A percentile compares a stretch with the other conserved stretches of the same genome.
Evolutionary conservation across 345 rosid genomes (phyloP).

Genomic region (Eucalyptus sp.): DNA sequence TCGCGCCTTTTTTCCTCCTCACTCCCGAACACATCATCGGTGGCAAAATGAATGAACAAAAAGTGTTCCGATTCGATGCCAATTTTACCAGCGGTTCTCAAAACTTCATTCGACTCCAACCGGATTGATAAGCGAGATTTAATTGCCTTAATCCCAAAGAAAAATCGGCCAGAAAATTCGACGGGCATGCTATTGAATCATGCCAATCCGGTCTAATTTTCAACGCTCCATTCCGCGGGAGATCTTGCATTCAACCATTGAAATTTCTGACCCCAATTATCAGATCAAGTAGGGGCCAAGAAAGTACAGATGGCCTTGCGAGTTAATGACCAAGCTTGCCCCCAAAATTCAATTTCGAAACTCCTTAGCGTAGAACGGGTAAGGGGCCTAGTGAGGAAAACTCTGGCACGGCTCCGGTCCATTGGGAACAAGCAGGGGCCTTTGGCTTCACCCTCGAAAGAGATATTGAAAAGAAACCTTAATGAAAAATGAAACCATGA

Average conservation of each 20-base stretch:
- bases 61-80: not conserved
- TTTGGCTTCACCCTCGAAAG: not conserved
- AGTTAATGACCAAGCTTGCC: not conserved
- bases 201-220: not conserved
- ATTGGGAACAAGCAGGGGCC: not conserved
- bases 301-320: not conserved
- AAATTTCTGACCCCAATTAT: not conserved
- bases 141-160: not conserved
- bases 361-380: not conserved
- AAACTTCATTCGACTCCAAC: not conserved
- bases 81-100: not conserved
- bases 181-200: not conserved
- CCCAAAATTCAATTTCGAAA: not conserved
- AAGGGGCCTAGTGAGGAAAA: not conserved
- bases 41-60: not conserved
- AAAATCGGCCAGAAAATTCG: not conserved
- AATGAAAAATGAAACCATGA: not conserved
- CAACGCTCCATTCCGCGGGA: not conserved
- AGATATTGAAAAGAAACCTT: not conserved
- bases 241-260: not conserved
- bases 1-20: not conserved
- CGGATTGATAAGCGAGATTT: not conserved
- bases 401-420: not conserved
- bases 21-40: fast-evolving
- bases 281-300: not conserved